Percentiles rank a stretch among this genome's conserved stretches.
phyloP scores from a whole-genome alignment of 2,329 filamentous ascomycete species.

The Sphaerulina vaccinii region DNA sequence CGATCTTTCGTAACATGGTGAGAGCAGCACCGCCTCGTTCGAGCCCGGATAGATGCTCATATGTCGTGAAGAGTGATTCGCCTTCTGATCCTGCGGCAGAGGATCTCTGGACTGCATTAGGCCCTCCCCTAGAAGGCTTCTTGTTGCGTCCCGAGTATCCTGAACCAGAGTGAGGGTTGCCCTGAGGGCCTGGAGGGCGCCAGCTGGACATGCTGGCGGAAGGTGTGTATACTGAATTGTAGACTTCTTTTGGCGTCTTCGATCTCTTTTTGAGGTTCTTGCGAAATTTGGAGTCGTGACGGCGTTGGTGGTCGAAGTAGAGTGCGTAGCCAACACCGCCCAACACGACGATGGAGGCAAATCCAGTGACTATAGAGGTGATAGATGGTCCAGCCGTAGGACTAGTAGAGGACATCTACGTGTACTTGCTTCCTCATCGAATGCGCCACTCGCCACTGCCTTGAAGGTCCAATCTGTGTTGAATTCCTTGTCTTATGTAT shows the following conservation, averaged over 20 bases:
- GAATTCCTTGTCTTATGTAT: too few species aligned
- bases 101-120: slow-evolving; percentile 35
- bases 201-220: slow-evolving; percentile 20
- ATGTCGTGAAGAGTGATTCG: slow-evolving; percentile 50
- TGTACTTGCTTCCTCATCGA: too few species aligned
- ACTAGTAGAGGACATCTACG: slow-evolving; percentile 38
- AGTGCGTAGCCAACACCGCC: slow-evolving; percentile 63
- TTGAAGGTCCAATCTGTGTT: not conserved
- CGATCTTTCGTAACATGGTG: slow-evolving; percentile 70
- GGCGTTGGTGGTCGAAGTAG: slow-evolving; percentile 66
- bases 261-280: slow-evolving; percentile 69
- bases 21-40: slow-evolving; percentile 48
- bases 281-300: slow-evolving; percentile 63
- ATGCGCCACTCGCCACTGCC: not conserved
- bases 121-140: slow-evolving; percentile 31
- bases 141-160: slow-evolving; percentile 29
- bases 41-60: slow-evolving; percentile 50
- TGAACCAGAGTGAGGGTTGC: slow-evolving; percentile 19
- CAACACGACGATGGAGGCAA: slow-evolving; percentile 58
- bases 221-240: not conserved
- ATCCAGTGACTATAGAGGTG: slow-evolving; percentile 58
- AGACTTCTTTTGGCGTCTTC: slow-evolving; percentile 58
- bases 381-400: slow-evolving; percentile 48
- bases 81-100: slow-evolving; percentile 44
- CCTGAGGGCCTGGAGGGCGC: slow-evolving; percentile 20